phyloP scores from a whole-genome alignment of 306 rosid genomes.

The Herpetospermum pedunculosum region DNA sequence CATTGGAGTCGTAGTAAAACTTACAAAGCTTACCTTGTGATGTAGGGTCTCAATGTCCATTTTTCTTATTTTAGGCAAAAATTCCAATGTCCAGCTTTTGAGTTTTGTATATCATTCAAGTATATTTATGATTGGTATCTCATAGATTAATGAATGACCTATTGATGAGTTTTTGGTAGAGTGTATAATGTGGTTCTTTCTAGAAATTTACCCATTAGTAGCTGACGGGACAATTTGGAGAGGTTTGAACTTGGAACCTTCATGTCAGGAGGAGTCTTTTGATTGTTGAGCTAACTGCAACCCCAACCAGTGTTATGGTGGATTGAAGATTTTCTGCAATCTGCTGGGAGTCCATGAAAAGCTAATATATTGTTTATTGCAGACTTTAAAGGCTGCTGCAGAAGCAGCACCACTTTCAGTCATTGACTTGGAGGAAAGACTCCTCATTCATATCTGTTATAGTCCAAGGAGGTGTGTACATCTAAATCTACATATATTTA shows the following conservation, averaged over 20 bases:
- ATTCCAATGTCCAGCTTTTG: not conserved
- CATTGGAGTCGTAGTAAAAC: not conserved
- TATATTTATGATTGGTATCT: not conserved
- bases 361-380: slow-evolving; percentile 12
- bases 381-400: slow-evolving; percentile 71
- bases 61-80: not conserved
- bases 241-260: not conserved
- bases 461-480: slow-evolving; percentile 68
- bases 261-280: not conserved
- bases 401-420: slow-evolving; percentile 52
- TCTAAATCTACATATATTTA: not conserved
- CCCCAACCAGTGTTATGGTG: not conserved
- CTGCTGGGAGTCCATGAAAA: not conserved
- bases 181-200: not conserved
- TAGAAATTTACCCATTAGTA: not conserved
- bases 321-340: not conserved
- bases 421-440: slow-evolving; percentile 50
- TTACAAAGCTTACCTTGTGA: not conserved
- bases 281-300: not conserved
- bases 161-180: too few relatives aligned
- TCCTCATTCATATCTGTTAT: slow-evolving; percentile 70
- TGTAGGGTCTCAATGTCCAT: not conserved
- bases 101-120: not conserved
- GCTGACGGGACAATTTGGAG: not conserved
- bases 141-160: not conserved